These are phyloP conservation scores for Petunia axillaris DNA, from an alignment of 257 asterid genomes.

Conservation along the genomic window DNA sequence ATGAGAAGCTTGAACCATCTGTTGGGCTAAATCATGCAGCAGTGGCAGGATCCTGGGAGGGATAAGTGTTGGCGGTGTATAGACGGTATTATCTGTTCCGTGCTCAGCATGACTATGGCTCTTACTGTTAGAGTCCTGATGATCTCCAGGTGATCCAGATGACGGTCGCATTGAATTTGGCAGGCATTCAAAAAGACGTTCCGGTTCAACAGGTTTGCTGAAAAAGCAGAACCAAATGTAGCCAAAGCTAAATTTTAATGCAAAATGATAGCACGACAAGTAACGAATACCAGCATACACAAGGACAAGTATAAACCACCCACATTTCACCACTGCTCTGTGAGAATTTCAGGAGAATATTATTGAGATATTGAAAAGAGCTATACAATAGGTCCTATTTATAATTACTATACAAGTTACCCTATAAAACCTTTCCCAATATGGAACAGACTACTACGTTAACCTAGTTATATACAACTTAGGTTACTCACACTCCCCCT, in stretches of 20 bases:
- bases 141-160: conserved; percentile 83
- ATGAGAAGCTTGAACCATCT: conserved; percentile 95
- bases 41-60: conserved; percentile 92
- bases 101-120: conserved; percentile 70
- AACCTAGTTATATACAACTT: no score
- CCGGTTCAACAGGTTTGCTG: conserved; percentile 99
- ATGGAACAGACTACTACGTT: no score
- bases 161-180: conserved; percentile 97
- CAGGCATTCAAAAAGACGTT: conserved; percentile 96
- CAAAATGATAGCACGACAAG: background rate
- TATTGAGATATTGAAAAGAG: no score
- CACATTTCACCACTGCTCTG: background rate
- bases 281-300: background rate
- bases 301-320: background rate
- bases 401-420: no score
- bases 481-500: no score
- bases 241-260: background rate
- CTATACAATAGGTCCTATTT: no score
- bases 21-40: conserved; percentile 91
- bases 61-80: conserved; percentile 87
- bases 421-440: no score
- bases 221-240: conserved; percentile 26
- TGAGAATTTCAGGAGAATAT: no score
- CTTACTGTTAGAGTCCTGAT: conserved; percentile 59
- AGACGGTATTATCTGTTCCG: conserved; percentile 63